These are phyloP conservation scores for Geotrichum carabidarum DNA, from an alignment of 1,139 yeast species.

Conservation along the genomic window DNA sequence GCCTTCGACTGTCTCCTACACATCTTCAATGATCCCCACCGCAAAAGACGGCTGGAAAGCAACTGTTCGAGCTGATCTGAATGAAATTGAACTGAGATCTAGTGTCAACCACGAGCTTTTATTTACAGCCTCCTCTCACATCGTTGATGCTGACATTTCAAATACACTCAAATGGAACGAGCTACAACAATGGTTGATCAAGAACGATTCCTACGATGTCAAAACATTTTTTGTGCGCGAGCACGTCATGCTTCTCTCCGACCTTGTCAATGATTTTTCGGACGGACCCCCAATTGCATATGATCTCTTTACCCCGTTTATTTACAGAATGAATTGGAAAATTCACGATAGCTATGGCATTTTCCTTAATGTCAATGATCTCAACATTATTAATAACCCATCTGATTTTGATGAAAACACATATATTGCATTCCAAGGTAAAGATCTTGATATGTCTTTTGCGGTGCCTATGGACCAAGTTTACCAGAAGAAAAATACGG, in stretches of 20 bases:
- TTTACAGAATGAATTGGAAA: slow-evolving; percentile 59
- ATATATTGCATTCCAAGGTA: slow-evolving; percentile 69
- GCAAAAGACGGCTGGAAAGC: slow-evolving; percentile 55
- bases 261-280: slow-evolving; percentile 69
- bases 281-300: slow-evolving; percentile 68
- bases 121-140: slow-evolving; percentile 58
- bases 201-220: slow-evolving; percentile 49
- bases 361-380: slow-evolving; percentile 75
- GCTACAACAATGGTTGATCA: slow-evolving; percentile 60
- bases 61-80: slow-evolving; percentile 46
- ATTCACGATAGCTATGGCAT: slow-evolving; percentile 51
- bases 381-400: slow-evolving; percentile 83
- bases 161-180: slow-evolving; percentile 84
- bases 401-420: slow-evolving; percentile 76
- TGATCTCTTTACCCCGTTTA: slow-evolving; percentile 67
- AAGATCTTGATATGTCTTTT: slow-evolving; percentile 46
- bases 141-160: slow-evolving; percentile 52
- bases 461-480: slow-evolving; percentile 60
- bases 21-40: slow-evolving; percentile 52
- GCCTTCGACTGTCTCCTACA: slow-evolving; percentile 48
- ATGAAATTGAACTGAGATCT: slow-evolving; percentile 61
- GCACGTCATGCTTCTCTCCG: slow-evolving; percentile 71
- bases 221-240: slow-evolving; percentile 72
- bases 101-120: slow-evolving; percentile 86
- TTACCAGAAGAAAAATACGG: slow-evolving; percentile 51